phyloP scores from a whole-genome alignment of 441 rosid genomes.

The Metrosideros polymorpha region DNA sequence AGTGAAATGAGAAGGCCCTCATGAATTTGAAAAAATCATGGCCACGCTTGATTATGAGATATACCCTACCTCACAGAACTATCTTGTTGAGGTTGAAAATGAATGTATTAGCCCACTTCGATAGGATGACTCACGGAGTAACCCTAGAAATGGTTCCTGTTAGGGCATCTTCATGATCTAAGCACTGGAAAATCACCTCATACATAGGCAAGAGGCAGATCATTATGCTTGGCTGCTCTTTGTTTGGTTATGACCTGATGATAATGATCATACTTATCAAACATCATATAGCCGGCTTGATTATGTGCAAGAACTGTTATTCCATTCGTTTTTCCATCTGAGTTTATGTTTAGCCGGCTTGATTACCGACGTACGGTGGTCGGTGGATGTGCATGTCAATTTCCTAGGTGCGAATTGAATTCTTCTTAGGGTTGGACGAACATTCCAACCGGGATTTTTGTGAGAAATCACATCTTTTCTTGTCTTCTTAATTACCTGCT shows the following conservation, averaged over 20 bases:
- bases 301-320: too few relatives aligned
- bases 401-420: not conserved
- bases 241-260: not conserved
- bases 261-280: not conserved
- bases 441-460: not conserved
- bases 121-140: not conserved
- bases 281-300: too few relatives aligned
- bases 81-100: not conserved
- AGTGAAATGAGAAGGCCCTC: not conserved
- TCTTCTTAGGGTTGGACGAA: not conserved
- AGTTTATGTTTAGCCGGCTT: not conserved
- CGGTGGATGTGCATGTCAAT: not conserved
- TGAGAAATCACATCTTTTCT: not conserved
- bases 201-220: not conserved
- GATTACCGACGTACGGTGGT: not conserved
- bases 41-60: not conserved
- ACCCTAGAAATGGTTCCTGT: not conserved
- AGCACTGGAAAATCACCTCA: not conserved
- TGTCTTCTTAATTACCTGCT: not conserved
- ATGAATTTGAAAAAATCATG: not conserved
- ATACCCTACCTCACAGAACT: not conserved
- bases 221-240: not conserved
- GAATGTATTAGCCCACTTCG: not conserved
- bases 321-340: not conserved
- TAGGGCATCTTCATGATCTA: not conserved